phyloP scores from a whole-genome alignment of 805 yeast genomes.

The Metschnikowia amazonensis region DNA sequence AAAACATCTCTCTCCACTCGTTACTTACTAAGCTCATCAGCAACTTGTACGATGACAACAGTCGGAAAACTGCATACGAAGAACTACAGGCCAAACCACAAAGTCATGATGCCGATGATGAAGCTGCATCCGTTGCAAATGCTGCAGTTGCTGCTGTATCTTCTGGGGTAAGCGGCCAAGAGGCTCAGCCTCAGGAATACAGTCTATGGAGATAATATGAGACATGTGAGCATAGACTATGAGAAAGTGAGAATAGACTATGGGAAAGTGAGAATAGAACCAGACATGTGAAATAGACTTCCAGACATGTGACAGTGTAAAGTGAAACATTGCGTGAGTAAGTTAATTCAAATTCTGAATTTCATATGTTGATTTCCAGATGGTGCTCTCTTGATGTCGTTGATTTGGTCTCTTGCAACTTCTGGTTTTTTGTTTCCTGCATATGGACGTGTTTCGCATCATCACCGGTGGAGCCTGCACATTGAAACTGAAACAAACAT shows the following conservation, averaged over 20 bases:
- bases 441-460: not conserved
- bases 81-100: conserved; percentile 10
- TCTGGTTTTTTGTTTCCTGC: not conserved
- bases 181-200: conserved; percentile 34
- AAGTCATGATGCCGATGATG: conserved; percentile 17
- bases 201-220: conserved; percentile 35
- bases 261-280: not conserved
- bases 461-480: conserved; percentile 1
- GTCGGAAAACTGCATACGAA: conserved; percentile 6
- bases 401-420: too few relatives aligned
- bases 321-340: too few relatives aligned
- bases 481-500: conserved; percentile 2
- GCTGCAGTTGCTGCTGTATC: conserved; percentile 39
- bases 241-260: not conserved
- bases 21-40: conserved; percentile 15
- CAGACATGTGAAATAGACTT: too few relatives aligned
- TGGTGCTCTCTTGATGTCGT: too few relatives aligned
- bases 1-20: conserved; percentile 13
- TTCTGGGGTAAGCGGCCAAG: conserved; percentile 25
- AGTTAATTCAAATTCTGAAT: too few relatives aligned
- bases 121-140: conserved; percentile 33
- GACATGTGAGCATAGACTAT: not conserved
- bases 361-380: too few relatives aligned
- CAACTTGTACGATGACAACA: conserved; percentile 7
- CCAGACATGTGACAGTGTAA: too few relatives aligned